A percentile compares a stretch with the other conserved stretches of the same genome.
Conservation (phyloP, 2,329 filamentous ascomycete genomes). For the Calonectria pseudoreteaudii region DNA sequence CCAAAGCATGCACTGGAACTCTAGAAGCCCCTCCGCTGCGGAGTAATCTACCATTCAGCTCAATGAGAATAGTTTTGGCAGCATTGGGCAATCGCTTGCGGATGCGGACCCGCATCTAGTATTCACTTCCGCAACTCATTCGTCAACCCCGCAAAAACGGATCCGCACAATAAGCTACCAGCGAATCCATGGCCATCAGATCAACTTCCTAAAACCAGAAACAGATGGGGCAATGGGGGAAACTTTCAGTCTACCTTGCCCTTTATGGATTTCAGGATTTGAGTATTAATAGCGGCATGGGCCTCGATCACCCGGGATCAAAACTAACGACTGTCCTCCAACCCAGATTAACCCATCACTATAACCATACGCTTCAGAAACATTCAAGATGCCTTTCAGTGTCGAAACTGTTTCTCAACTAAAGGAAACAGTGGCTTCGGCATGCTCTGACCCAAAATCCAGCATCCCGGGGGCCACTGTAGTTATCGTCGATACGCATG, state of each 20-base stretch:
- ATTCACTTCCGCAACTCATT: constrained; percentile 6
- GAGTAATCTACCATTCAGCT: neutral
- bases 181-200: neutral
- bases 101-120: constrained; percentile 17
- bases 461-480: constrained; percentile 60
- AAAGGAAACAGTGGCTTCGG: constrained; percentile 49
- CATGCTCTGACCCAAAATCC: constrained; percentile 50
- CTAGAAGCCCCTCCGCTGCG: neutral
- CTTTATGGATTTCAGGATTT: neutral
- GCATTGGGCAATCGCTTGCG: constrained; percentile 1
- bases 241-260: neutral
- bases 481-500: constrained; percentile 60
- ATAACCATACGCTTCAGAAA: neutral
- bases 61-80: neutral
- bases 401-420: constrained; percentile 28
- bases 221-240: neutral
- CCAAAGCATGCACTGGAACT: neutral
- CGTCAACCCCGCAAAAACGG: constrained; percentile 22
- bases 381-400: constrained; percentile 32
- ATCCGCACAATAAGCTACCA: constrained; percentile 26
- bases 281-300: constrained; percentile 9
- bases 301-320: neutral
- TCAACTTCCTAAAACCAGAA: neutral
- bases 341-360: neutral
- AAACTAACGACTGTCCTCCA: too few species aligned